Percentiles rank a stretch among this genome's conserved stretches.
These are phyloP conservation scores for Jaminaea rosea DNA, from an alignment of 1,284 basidiomycete species.

Conservation along the genomic window DNA sequence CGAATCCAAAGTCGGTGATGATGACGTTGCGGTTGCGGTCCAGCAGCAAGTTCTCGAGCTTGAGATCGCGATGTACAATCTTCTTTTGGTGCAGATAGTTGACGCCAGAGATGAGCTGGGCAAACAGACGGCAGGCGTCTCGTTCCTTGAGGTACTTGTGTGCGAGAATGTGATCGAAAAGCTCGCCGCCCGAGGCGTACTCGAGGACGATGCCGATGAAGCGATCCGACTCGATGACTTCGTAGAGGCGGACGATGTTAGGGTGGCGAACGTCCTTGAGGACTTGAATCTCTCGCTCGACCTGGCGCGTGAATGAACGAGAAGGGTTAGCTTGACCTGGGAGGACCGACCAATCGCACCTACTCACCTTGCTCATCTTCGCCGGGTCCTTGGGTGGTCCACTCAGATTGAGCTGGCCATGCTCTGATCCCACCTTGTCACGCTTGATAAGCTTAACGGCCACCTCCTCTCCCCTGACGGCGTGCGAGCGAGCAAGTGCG, in stretches of 20 bases:
- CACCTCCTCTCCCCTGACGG: conserved; percentile 99
- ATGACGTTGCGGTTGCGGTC: conserved; percentile 97
- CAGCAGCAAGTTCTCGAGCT: conserved; percentile 93
- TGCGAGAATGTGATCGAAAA: conserved; percentile 97
- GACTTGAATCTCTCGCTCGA: conserved; percentile 95
- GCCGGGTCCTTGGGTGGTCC: conserved; percentile 48
- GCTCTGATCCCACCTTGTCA: conserved; percentile 75
- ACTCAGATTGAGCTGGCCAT: conserved; percentile 20
- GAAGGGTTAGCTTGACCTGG: too few species aligned
- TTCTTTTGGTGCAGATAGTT: conserved; percentile 99
- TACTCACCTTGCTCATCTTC: conserved; percentile 84
- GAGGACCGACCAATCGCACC: too few species aligned
- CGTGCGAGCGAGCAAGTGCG: too few species aligned
- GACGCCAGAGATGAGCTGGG: conserved; percentile 95
- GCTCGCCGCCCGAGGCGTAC: conserved; percentile 93
- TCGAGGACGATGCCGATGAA: conserved; percentile 99
- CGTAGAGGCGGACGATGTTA: conserved; percentile 95
- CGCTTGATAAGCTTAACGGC: conserved; percentile 95
- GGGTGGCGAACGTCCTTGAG: conserved; percentile 90
- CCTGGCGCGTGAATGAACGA: too few species aligned
- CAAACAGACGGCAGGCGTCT: conserved; percentile 91
- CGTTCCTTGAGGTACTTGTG: conserved; percentile 92
- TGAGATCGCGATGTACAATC: conserved; percentile 97
- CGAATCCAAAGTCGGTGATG: conserved; percentile 99
- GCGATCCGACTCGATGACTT: conserved; percentile 98